Base-by-base conservation (phyloP, 148 eudicot genomes). In the Arbutus unedo region DNA sequence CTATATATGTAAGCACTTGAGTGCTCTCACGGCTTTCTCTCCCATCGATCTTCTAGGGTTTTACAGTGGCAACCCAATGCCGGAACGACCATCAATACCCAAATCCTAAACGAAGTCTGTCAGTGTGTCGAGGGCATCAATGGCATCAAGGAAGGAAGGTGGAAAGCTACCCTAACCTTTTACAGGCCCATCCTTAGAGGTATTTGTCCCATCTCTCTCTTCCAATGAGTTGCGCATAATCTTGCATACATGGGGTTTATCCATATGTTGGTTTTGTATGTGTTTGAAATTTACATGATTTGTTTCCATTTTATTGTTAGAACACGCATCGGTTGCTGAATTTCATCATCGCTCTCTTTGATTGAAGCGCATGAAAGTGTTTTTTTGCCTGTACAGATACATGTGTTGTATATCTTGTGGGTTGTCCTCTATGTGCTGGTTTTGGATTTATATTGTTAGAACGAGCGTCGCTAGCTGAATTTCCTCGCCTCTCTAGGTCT, bases 31-130 rank as follows among this genome's bases (percentile, higher is more conserved):
- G 3, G 7, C 38, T 48, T 25, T 82, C 75, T 68, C 49, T 68
- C 6, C 45, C 50, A 79, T 25, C 68, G 41, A 18, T 74, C 79
- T 8, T 64, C 62, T 84, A 95, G 98, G 99, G 93, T 96, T 83
- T 86, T 96, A 78, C 93, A 92, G 78, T 96, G 97, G 99, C 94
- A 91, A 68, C 94, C 99, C 4, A 94, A 88, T 85, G 88, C 93
- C 10, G 99, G 99, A 66, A 79, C 87, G 7, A 87, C 97, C 0
- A 93, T 91, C 4, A 96, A 89, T 86, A 93, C 87, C 77, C 98
- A 94, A 83, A 89, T 94, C 73, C 86, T 96, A 67, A 88, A 89
- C 66, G 98, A 96, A 87, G 93, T 94, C 4, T 93, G 87, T 43
- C 95, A 93, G 85, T 92, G 93, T 49, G 89, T 91, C 62, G 99